Evolutionary conservation across 768 basidiomycete species (phyloP), one percentile per base, ranked within the genome.

Genomic region (Holtermanniella nyarrowii): DNA sequence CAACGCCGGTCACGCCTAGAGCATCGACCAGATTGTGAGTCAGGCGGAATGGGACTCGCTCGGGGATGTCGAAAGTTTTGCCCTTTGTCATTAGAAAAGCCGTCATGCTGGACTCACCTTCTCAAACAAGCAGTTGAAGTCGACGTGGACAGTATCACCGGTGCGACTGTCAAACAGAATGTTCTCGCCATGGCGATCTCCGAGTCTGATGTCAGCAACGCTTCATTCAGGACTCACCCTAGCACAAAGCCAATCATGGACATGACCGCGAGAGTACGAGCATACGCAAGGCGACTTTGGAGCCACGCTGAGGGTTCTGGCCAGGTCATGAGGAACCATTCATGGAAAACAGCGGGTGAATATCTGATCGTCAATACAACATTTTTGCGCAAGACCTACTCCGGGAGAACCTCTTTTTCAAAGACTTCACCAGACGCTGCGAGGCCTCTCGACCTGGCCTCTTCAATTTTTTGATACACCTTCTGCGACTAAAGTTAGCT

Each of bases 191-290:
- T 99, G 95, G 39, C 95, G 79, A 71, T 99, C 95, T 12, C 95
- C 95, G n/a, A 99, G 77, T n/a, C 91, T 93, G 39, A 20, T 12
- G 5, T 11, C 14, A 44, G 54, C 52, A 59, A 56, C 22, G 42
- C 24, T 25, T 26, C 37, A 37, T 23, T 18, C 4, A 22, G 18
- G 25, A 66, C 82, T 49, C 57, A 93, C 89, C 93, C 93, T 12
- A 97, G 76, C 41, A 99, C 89, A 62, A 86, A 93, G 11, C 95
- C 95, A 20, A 97, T 86, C 86, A 99, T 97, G 0, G 86, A 95
- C 84, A 95, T 97, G 49, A 97, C 95, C 0, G 93, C 95, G 0
- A 86, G 80, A 0, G 93, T 95, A 41, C 93, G 78, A 3, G 80
- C 83, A 65, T 91, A 99, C 1, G 81, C 77, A 59, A 88, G 70